phyloP scores from a whole-genome alignment of 1,139 yeast species.

The Pichia sp. region DNA sequence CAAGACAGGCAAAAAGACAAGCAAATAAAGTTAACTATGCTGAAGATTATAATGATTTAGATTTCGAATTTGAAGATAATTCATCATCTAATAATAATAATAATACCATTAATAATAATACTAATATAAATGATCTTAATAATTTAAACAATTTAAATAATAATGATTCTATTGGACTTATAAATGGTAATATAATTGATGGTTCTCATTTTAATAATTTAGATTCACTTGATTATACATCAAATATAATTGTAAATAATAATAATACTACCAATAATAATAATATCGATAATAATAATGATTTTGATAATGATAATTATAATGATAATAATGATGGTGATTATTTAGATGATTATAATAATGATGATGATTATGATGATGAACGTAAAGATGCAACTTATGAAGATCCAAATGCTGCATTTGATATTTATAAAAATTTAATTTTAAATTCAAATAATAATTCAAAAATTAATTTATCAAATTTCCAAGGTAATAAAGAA shows the following conservation, averaged over 20 bases:
- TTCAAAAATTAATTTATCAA: slow-evolving; percentile 18
- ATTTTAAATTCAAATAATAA: slow-evolving; percentile 12
- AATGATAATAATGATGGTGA: slow-evolving; percentile 30
- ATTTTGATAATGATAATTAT: slow-evolving; percentile 28
- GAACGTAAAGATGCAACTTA: slow-evolving; percentile 17
- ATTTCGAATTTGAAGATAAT: slow-evolving; percentile 45
- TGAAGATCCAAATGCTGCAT: slow-evolving; percentile 22
- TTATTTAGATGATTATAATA: slow-evolving; percentile 49
- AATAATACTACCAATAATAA: not conserved
- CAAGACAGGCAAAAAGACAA: slow-evolving; percentile 70
- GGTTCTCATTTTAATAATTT: not conserved
- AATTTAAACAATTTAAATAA: not conserved
- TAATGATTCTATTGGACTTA: not conserved
- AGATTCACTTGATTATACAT: not conserved
- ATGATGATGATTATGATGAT: slow-evolving; percentile 40
- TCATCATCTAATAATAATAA: not conserved
- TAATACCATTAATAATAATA: not conserved
- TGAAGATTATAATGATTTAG: slow-evolving; percentile 62
- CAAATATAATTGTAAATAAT: not conserved
- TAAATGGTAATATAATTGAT: not conserved
- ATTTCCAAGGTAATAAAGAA: slow-evolving; percentile 29
- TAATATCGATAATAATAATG: slow-evolving; percentile 33
- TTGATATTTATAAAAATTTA: slow-evolving; percentile 10
- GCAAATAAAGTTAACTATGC: slow-evolving; percentile 75
- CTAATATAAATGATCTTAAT: not conserved